phyloP scores from a whole-genome alignment of 2,329 filamentous ascomycete genomes.

The Colletotrichum sp. region DNA sequence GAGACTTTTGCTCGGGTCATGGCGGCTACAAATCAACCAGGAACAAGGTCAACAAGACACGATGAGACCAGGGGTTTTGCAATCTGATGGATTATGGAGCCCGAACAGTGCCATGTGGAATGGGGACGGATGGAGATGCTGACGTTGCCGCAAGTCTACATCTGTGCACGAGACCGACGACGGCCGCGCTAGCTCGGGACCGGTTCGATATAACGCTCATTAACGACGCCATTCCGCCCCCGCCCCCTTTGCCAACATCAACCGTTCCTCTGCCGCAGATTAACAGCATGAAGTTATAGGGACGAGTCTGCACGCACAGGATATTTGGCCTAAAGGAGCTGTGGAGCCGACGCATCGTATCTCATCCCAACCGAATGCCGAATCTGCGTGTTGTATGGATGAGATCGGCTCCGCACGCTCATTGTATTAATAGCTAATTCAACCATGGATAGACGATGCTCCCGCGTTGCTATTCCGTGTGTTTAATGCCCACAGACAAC shows the following conservation, averaged over 20 bases:
- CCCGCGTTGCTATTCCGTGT: not conserved
- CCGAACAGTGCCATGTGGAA: not conserved
- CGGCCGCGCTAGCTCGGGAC: not conserved
- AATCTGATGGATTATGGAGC: not conserved
- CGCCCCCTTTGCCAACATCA: not conserved
- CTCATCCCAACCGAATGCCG: slow-evolving; percentile 20
- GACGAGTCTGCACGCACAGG: not conserved
- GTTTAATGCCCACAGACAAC: not conserved
- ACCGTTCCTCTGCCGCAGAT: not conserved
- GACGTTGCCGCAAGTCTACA: not conserved
- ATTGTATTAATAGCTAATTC: slow-evolving; percentile 8
- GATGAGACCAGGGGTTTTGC: not conserved
- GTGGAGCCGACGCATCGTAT: slow-evolving; percentile 18
- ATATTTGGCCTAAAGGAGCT: slow-evolving; percentile 5
- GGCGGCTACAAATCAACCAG: not conserved
- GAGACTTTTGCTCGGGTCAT: not conserved
- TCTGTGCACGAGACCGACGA: not conserved
- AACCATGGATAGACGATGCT: slow-evolving; percentile 1
- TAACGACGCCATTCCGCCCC: not conserved
- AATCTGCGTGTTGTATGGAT: slow-evolving; percentile 5
- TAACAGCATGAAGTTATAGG: not conserved
- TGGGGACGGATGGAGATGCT: slow-evolving; percentile 1
- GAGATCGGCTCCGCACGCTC: slow-evolving; percentile 13
- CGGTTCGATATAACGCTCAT: not conserved
- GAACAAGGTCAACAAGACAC: not conserved